A percentile compares a stretch with the other conserved stretches of the same genome.
Evolutionary conservation across 1,284 basidiomycete genomes (phyloP).

Genomic region (Coniophora puteana): DNA sequence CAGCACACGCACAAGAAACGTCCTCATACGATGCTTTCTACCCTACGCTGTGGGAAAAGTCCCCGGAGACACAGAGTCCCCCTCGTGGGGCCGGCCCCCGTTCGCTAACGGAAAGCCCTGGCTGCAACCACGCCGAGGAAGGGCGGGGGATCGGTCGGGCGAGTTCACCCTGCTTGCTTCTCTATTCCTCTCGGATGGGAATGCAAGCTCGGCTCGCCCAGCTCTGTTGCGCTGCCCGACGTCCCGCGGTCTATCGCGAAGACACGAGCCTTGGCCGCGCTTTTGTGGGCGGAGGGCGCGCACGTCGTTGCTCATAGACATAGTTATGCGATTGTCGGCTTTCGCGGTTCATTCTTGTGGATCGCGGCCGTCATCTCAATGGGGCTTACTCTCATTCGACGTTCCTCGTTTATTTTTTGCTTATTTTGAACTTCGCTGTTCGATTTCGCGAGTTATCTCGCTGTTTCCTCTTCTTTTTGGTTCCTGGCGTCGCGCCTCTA

Average conservation of each 20-base stretch:
- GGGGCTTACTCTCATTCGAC: constrained; percentile 84
- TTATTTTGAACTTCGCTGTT: constrained; percentile 44
- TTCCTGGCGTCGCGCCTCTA: too few species aligned
- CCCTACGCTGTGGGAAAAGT: constrained; percentile 82
- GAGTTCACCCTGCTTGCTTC: constrained; percentile 39
- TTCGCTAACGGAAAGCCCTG: constrained; percentile 68
- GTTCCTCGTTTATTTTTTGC: constrained; percentile 46
- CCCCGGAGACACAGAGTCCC: constrained; percentile 80
- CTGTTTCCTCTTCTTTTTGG: too few species aligned
- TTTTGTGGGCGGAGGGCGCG: constrained; percentile 37
- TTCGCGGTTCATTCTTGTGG: constrained; percentile 17
- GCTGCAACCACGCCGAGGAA: constrained; percentile 55
- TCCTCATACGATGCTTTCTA: constrained; percentile 36
- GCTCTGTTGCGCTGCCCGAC: constrained; percentile 50
- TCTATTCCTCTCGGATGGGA: constrained; percentile 17
- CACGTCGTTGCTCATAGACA: constrained; percentile 77
- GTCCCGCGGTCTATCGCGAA: constrained; percentile 49
- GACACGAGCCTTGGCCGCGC: constrained; percentile 65
- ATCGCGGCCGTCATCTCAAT: constrained; percentile 72
- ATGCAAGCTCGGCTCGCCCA: constrained; percentile 40
- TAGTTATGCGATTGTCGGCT: constrained; percentile 79
- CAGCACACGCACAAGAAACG: constrained; percentile 71
- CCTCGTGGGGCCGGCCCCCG: too few species aligned
- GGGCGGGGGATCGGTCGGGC: constrained; percentile 47
- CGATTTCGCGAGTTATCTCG: constrained; percentile 11